phyloP scores from a whole-genome alignment of 495 filamentous ascomycete genomes.

The Usnea hakonensis region DNA sequence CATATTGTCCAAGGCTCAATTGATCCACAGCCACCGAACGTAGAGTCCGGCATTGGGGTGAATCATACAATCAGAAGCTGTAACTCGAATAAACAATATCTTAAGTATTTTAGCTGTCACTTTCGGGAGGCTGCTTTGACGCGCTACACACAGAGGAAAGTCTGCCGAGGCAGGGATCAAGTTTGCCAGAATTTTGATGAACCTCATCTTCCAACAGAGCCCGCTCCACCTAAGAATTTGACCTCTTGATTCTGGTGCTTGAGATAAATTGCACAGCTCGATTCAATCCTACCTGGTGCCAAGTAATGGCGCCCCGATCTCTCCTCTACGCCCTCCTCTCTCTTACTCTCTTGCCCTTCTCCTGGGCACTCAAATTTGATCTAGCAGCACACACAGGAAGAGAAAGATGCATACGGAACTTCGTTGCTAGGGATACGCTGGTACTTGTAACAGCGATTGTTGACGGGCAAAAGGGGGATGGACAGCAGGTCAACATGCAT shows the following conservation, averaged over 20 bases:
- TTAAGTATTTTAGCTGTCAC: too few species aligned
- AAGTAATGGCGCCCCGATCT: neutral
- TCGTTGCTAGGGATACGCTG: conserved; percentile 83
- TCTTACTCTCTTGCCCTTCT: conserved; percentile 44
- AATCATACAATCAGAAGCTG: too few species aligned
- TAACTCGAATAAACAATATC: too few species aligned
- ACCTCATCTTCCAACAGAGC: neutral
- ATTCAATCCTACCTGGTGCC: neutral
- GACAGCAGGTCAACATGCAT: conserved; percentile 90
- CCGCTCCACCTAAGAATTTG: neutral
- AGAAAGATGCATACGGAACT: conserved; percentile 93
- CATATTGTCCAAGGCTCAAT: too few species aligned
- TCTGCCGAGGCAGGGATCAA: conserved; percentile 2
- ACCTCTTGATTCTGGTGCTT: neutral
- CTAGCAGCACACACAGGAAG: conserved; percentile 59
- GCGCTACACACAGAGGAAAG: neutral
- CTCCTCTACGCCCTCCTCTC: conserved; percentile 1
- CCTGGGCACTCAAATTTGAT: conserved; percentile 87
- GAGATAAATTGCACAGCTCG: neutral
- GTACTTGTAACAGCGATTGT: conserved; percentile 97
- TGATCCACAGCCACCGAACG: too few species aligned
- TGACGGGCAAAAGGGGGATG: conserved; percentile 78
- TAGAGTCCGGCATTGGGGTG: too few species aligned
- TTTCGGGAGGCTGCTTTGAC: too few species aligned
- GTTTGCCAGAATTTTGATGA: conserved; percentile 4